Evolutionary conservation across 2,329 filamentous ascomycete species (phyloP).

Genomic region (Aspergillus ochraceus): DNA sequence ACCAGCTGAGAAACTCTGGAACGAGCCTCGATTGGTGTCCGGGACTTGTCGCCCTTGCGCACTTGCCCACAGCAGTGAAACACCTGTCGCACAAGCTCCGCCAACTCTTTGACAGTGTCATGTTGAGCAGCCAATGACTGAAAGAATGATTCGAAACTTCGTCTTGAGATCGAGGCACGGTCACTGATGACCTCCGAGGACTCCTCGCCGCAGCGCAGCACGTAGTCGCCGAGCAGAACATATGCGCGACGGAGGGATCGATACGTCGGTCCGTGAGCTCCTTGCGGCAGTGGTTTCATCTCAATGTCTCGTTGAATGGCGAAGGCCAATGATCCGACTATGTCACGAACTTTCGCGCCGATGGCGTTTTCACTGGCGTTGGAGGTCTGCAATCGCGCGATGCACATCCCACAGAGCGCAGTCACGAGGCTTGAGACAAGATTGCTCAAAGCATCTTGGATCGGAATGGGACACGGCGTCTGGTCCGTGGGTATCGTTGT

Average conservation of each 20-base stretch:
- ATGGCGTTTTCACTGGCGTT: conserved; percentile 11
- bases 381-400: conserved; percentile 30
- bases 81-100: conserved; percentile 34
- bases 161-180: conserved; percentile 15
- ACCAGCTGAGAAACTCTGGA: conserved; percentile 27
- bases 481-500: conserved; percentile 4
- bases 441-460: conserved; percentile 40
- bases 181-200: conserved; percentile 9
- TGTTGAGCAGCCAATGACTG: conserved; percentile 28
- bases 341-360: conserved; percentile 26
- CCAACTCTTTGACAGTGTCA: conserved; percentile 35
- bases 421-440: conserved; percentile 35
- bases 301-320: conserved; percentile 26
- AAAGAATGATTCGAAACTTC: conserved; percentile 32
- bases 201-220: conserved; percentile 29
- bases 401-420: conserved; percentile 39
- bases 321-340: conserved; percentile 25
- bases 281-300: neutral
- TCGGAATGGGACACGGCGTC: conserved; percentile 30
- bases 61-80: conserved; percentile 33
- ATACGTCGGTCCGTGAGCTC: conserved; percentile 17
- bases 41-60: conserved; percentile 21
- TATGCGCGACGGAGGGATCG: conserved; percentile 34
- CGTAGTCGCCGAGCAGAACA: conserved; percentile 30
- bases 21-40: conserved; percentile 27